Evolutionary conservation across 1,284 basidiomycete genomes (phyloP), one percentile per base, ranked within the genome.

Genomic region (Tilletia caries): DNA sequence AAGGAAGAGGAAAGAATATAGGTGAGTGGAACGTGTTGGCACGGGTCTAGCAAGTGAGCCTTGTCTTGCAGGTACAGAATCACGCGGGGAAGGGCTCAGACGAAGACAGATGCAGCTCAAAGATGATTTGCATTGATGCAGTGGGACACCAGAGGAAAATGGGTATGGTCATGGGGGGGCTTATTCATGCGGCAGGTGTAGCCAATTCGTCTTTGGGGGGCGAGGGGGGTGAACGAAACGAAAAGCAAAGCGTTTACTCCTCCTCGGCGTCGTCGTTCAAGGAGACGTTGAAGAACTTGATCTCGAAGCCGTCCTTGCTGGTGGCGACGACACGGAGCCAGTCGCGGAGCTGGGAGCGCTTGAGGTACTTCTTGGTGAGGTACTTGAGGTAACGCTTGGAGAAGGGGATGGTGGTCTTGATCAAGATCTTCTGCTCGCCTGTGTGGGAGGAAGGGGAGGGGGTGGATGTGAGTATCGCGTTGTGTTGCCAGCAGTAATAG

Each of bases 361-460:
- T 78, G 68, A 82, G 75, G 76, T 79, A 82, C 79, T 83, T 83
- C 81, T 85, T 85, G 73, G 84, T 84, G 25, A 85, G 73, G 80
- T 84, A 85, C 80, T 85, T 85, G 78, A 85, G 81, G 82, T 85
- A 85, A 65, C 84, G 82, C 82, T 83, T 83, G 67, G 84, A 84
- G 76, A 85, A 83, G 72, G 84, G 82, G 68, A 84, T 81, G 70
- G 78, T 78, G 70, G 84, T 82, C 73, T 80, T 83, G 75, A 85
- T 76, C 75, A 79, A 77, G 77, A 85, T 82, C 81, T 85, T 84
- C 74, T 83, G 83, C 69, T 84, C 82, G 67, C 79, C 79, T 79
- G 73, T 32, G 23, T 69, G 70, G 73, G 62, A 52, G 50, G 44
- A 50, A 15, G 48, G n/a, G n/a, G 54, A 15, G 25, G 52, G 25